Evolutionary conservation across 2,329 filamentous ascomycete species (phyloP), one percentile per base, ranked within the genome.

Genomic region (Curvularia lunata): DNA sequence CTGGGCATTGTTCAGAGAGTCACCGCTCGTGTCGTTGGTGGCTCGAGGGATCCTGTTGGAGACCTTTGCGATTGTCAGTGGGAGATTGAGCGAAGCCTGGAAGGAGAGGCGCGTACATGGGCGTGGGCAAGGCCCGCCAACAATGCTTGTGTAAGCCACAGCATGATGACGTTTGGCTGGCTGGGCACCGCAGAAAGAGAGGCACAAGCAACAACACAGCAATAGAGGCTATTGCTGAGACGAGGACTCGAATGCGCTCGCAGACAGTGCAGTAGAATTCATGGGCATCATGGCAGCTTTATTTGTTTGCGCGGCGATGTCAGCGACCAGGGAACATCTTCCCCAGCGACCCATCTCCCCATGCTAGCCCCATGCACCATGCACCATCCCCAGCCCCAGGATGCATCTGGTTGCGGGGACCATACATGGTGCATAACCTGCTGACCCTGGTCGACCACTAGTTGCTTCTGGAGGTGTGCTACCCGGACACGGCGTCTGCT

Each of bases 71-170:
- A 65, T 56, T n/a, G 62, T 75, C 53, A 75, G 73, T 34, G 2
- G 5, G 13, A 16, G 4, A 27, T 30, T 53, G 49, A 48, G 8
- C 38, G 52, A 47, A 43, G 49, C 56, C 58, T 58, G 56, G 50
- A 21, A 69, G 58, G 58, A 48, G 18, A 68, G 32, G 32, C 13
- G 32, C 73, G 55, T 66, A 75, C 73, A 54, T 73, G 72, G 56
- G 72, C 74, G 34, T 63, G 58, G 42, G 63, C 70, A 50, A 73
- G 62, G 64, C 66, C 58, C 52, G 67, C 71, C 65, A 74, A 65
- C 58, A 75, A 69, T 66, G 70, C 67, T 66, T 69, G 69, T 59
- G 67, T 68, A 64, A 74, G 73, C 72, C 74, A 71, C 67, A 68
- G 58, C 72, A 76, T 76, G 68, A 63, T 67, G 72, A 67, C 59